These are phyloP conservation scores for Colletotrichum cordylinicola DNA, from an alignment of 2,329 filamentous ascomycete genomes.

Conservation along the genomic window DNA sequence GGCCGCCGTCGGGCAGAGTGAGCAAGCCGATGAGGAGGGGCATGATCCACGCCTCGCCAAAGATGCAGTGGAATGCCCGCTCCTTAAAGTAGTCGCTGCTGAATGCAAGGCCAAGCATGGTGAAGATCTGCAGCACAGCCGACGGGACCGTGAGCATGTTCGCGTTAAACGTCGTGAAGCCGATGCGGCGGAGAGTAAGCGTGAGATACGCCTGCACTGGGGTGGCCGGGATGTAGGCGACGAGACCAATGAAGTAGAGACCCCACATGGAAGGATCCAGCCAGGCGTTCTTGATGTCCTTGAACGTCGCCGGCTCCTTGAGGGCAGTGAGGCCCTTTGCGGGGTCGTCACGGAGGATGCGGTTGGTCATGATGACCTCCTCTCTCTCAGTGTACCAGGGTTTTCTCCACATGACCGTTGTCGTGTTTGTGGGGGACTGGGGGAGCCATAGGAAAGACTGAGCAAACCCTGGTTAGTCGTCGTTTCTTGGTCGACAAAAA, in stretches of 20 bases:
- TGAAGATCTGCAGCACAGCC: conserved; percentile 58
- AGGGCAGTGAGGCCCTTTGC: conserved; percentile 54
- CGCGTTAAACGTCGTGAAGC: conserved; percentile 50
- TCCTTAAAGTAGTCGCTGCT: conserved; percentile 55
- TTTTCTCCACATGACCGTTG: conserved; percentile 52
- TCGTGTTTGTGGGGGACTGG: conserved; percentile 41
- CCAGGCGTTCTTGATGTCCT: conserved; percentile 50
- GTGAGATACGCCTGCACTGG: conserved; percentile 31
- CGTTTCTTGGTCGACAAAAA: background rate
- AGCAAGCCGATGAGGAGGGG: conserved; percentile 57
- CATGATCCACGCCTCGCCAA: conserved; percentile 59
- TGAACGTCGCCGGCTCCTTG: conserved; percentile 45
- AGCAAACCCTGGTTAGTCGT: conserved; percentile 37
- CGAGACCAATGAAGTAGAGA: conserved; percentile 53
- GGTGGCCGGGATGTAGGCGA: conserved; percentile 38
- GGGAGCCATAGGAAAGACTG: conserved; percentile 36
- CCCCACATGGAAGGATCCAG: conserved; percentile 54
- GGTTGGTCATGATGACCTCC: conserved; percentile 63
- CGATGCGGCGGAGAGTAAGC: conserved; percentile 28
- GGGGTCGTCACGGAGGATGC: conserved; percentile 60
- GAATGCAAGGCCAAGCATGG: conserved; percentile 54
- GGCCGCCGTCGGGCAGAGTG: conserved; percentile 43
- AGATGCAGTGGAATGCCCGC: conserved; percentile 53
- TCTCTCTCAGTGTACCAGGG: conserved; percentile 64
- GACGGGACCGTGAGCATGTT: conserved; percentile 44